Conservation (phyloP, 345 rosid genomes). For the sweet orange (Citrus sinensis) region DVS_A1.0 CM039162.1:20517501-20518000, state of each 20-base stretch:
- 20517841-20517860: neutral
- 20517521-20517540: conserved; percentile 37
- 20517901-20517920: neutral
- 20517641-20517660: conserved; percentile 40
- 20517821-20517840: neutral
- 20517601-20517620: conserved; percentile 23
- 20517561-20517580: conserved; percentile 20
- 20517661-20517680: neutral
- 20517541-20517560: conserved; percentile 47
- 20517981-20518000: neutral
- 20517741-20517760: conserved; percentile 35
- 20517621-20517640: conserved; percentile 29
- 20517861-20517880: conserved; percentile 26
- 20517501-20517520: conserved; percentile 32
- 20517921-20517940: neutral
- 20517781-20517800: conserved; percentile 10
- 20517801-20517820: neutral
- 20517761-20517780: conserved; percentile 32
- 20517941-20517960: neutral
- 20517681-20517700: neutral
- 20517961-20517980: neutral
- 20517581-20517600: conserved; percentile 40
- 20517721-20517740: conserved; percentile 19
- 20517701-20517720: neutral
- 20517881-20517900: conserved; percentile 23